These are phyloP conservation scores for Tetrahymena thermophila DNA, from an alignment of 73 alveolate species.

Conservation along the genomic window DNA sequence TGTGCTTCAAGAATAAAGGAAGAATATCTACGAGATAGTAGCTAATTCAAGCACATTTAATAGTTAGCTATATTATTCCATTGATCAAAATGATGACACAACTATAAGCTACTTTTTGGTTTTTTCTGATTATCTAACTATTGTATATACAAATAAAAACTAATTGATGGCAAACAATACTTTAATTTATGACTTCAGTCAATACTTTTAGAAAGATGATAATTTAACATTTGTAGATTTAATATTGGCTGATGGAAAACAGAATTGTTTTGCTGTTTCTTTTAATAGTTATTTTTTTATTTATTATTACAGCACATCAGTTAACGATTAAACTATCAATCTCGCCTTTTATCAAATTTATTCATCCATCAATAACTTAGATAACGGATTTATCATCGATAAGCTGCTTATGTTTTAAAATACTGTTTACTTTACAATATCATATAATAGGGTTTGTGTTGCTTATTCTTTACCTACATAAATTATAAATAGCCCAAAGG, in stretches of 20 bases:
- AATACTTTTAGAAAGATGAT: background rate
- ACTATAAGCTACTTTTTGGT: background rate
- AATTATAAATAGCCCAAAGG: too few species aligned
- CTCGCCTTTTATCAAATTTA: background rate
- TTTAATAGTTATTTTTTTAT: too few species aligned
- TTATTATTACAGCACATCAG: background rate
- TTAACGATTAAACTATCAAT: too few species aligned
- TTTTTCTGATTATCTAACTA: background rate
- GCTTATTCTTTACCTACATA: background rate
- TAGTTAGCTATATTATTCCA: background rate
- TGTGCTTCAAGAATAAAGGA: background rate
- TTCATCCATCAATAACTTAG: background rate
- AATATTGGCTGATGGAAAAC: background rate
- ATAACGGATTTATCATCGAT: background rate
- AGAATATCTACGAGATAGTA: background rate
- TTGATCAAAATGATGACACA: background rate
- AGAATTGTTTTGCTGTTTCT: background rate
- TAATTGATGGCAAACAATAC: background rate
- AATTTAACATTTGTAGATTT: background rate
- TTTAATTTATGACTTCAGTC: background rate
- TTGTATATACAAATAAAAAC: background rate
- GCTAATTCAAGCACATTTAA: background rate
- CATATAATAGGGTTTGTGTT: background rate
- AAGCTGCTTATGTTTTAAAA: background rate
- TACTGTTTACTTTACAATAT: background rate